These are phyloP conservation scores for Cercospora sojina DNA, from an alignment of 2,329 filamentous ascomycete species.

Conservation along the genomic window DNA sequence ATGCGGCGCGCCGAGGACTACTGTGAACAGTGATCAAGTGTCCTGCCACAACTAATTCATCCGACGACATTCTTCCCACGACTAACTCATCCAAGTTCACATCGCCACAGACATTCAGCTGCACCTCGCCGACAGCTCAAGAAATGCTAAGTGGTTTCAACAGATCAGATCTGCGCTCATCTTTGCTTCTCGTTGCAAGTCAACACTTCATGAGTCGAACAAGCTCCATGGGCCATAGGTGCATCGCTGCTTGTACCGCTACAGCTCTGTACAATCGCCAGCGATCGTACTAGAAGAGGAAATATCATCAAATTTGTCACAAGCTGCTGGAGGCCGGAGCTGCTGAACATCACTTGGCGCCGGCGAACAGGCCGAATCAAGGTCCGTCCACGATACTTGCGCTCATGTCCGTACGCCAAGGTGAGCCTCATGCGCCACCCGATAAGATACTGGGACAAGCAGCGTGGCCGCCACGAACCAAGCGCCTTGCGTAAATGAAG, in stretches of 20 bases:
- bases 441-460: not conserved
- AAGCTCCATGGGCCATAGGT: not conserved
- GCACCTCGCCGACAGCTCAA: not conserved
- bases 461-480: not conserved
- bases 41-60: not conserved
- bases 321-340: not conserved
- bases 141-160: not conserved
- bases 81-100: not conserved
- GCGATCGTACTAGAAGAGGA: not conserved
- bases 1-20: not conserved
- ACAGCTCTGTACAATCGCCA: not conserved
- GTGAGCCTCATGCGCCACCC: not conserved
- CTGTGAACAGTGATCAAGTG: not conserved
- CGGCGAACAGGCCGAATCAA: not conserved
- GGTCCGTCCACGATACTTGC: not conserved
- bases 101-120: not conserved
- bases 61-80: not conserved
- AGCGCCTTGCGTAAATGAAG: conserved; percentile 1
- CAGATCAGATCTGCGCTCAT: not conserved
- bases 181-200: not conserved
- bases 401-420: not conserved
- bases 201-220: not conserved
- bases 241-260: not conserved
- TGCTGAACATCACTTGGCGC: not conserved
- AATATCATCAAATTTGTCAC: not conserved